phyloP scores from a whole-genome alignment of 495 filamentous ascomycete species.

The Neurospora sp. region DNA sequence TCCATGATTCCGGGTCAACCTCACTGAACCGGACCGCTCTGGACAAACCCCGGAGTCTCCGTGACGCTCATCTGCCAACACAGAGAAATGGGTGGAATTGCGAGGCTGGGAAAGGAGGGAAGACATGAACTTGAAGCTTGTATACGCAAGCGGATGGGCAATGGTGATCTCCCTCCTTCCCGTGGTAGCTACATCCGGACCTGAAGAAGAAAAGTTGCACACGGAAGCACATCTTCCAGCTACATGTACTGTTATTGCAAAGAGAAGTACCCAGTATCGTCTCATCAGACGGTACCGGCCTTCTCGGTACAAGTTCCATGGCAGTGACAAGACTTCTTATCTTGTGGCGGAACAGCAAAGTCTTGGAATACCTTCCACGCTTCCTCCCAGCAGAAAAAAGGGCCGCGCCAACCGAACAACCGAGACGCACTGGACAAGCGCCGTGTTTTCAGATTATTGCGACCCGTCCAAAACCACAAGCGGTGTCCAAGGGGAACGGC shows the following conservation, averaged over 20 bases:
- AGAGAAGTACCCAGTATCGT: neutral
- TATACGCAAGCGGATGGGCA: too few species aligned
- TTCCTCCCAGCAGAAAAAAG: neutral
- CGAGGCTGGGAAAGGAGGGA: neutral
- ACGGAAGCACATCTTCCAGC: neutral
- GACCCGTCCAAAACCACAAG: neutral
- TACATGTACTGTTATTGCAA: slow-evolving; percentile 1
- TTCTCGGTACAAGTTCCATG: neutral
- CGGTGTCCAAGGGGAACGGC: neutral
- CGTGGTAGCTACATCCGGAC: slow-evolving; percentile 8
- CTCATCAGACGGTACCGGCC: neutral
- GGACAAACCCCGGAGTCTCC: neutral
- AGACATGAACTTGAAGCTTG: neutral
- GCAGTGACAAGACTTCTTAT: slow-evolving; percentile 5
- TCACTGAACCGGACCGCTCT: neutral
- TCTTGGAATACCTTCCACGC: neutral
- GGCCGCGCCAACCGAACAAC: neutral
- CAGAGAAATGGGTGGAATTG: neutral
- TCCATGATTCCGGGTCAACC: neutral
- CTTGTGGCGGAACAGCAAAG: neutral
- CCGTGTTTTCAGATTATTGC: neutral
- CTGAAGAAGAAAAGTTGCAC: neutral
- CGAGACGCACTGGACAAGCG: neutral
- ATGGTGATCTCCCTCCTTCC: slow-evolving; percentile 3
- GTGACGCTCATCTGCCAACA: neutral